Percentiles rank a stretch among this genome's conserved stretches.
phyloP scores from a whole-genome alignment of 306 rosid genomes.

The Vigna mungo region DNA sequence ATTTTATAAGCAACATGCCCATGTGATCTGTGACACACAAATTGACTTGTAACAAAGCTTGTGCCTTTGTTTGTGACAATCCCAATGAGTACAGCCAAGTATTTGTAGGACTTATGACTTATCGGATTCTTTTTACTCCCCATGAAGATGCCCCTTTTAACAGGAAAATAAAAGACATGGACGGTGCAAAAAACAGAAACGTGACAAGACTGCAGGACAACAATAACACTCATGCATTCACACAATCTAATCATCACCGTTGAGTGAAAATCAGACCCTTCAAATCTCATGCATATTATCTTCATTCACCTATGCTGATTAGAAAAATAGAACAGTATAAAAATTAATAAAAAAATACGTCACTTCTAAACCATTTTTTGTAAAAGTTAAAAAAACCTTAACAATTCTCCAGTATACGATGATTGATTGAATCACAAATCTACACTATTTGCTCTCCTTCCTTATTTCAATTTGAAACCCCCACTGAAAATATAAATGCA shows the following conservation, averaged over 20 bases:
- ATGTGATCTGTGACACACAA: slow-evolving; percentile 38
- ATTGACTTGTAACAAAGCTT: slow-evolving; percentile 7
- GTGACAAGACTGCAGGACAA: slow-evolving; percentile 11
- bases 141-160: slow-evolving; percentile 3
- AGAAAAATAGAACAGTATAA: background rate
- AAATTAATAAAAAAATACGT: too few species aligned
- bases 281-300: background rate
- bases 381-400: too few species aligned
- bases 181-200: slow-evolving; percentile 36
- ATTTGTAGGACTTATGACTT: slow-evolving; percentile 11
- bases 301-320: background rate
- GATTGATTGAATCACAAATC: background rate
- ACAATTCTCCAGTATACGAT: background rate
- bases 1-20: slow-evolving; percentile 23
- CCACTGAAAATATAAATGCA: background rate
- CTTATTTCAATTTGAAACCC: background rate
- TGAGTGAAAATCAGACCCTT: background rate
- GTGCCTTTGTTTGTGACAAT: slow-evolving; percentile 16
- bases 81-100: slow-evolving; percentile 17
- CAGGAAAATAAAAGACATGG: background rate
- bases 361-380: too few species aligned
- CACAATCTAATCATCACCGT: background rate
- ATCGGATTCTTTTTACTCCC: slow-evolving; percentile 18
- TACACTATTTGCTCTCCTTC: background rate
- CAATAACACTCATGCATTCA: background rate